Evolutionary conservation across 2,329 filamentous ascomycete species (phyloP), one percentile per base, ranked within the genome.

Genomic region (Epichloe hybrida): DNA sequence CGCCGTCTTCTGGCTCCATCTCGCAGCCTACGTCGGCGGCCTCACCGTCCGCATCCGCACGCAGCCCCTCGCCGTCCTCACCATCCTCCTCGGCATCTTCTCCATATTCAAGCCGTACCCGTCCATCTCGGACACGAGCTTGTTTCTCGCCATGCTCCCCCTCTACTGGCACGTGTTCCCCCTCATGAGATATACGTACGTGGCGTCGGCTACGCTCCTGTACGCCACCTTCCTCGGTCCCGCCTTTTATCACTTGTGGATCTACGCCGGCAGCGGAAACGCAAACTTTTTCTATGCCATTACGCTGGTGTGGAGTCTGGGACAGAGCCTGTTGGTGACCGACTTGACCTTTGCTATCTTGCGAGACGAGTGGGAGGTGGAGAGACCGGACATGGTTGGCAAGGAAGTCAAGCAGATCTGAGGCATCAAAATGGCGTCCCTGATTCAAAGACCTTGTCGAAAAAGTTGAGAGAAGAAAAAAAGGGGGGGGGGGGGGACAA

Each of bases 271-370:
- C 47, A 95, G 89, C 51, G 93, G 93, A 31, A 98, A 98, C 61
- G 93, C 93, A 53, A 98, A 98, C 66, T 98, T 98, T 71, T 98
- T 98, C 71, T 98, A 98, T 64, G 93, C 93, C 57, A 97, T 98
- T 60, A 98, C 93, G 0, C 72, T 98, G n/a, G 93, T 98, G 0
- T 98, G 93, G 93, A 95, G 88, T 63, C 67, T 98, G 23, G 93
- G 88, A 0, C 76, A 95, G 58, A 90, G 89, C 38, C 75, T 98
- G 55, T 71, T 98, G 34, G 79, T 97, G 6, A 88, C 87, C 11
- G 93, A 98, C 64, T 75, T 88, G 49, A 74, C 95, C 2, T 97
- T 94, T 69, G 89, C 93, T 0, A 81, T 90, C 5, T 71, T 98
- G 54, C 74, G 93, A 53, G 93, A 98, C 60, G 93, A 98, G 66